These are phyloP conservation scores for Kodamaea restingae DNA, from an alignment of 805 yeast species.

Conservation along the genomic window DNA sequence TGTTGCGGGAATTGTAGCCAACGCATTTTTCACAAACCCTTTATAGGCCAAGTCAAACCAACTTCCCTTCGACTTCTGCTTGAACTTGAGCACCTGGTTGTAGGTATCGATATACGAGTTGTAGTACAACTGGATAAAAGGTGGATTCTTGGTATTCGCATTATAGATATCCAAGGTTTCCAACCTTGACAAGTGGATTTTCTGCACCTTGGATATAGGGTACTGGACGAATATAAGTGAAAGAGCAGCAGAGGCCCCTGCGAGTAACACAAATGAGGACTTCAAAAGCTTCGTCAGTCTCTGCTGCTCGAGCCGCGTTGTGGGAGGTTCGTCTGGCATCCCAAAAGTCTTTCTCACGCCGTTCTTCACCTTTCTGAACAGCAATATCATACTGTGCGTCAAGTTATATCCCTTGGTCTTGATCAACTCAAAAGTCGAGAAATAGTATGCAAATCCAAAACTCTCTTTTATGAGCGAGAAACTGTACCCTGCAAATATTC, in stretches of 20 bases:
- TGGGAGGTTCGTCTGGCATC: slow-evolving; percentile 19
- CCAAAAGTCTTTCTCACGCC: slow-evolving; percentile 18
- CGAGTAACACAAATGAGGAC: slow-evolving; percentile 67
- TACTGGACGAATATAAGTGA: slow-evolving; percentile 74
- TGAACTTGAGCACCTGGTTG: slow-evolving; percentile 52
- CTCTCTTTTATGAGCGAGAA: slow-evolving; percentile 73
- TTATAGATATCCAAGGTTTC: slow-evolving; percentile 73
- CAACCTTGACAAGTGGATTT: slow-evolving; percentile 69
- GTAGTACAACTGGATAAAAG: slow-evolving; percentile 53
- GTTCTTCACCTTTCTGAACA: slow-evolving; percentile 40
- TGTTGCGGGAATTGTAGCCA: slow-evolving; percentile 81
- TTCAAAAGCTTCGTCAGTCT: slow-evolving; percentile 50
- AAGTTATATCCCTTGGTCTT: slow-evolving; percentile 61
- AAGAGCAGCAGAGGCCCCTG: slow-evolving; percentile 85
- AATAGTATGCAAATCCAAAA: slow-evolving; percentile 80
- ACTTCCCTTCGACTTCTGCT: slow-evolving; percentile 48
- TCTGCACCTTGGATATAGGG: slow-evolving; percentile 77
- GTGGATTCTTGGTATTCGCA: slow-evolving; percentile 19
- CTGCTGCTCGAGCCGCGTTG: slow-evolving; percentile 28
- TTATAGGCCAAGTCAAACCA: slow-evolving; percentile 70
- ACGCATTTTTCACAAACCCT: slow-evolving; percentile 70
- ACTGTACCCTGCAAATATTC: slow-evolving; percentile 89
- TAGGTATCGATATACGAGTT: slow-evolving; percentile 76
- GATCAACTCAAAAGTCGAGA: slow-evolving; percentile 72
- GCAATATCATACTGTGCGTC: slow-evolving; percentile 43